Evolutionary conservation across 1,284 basidiomycete species (phyloP), one percentile per base, ranked within the genome.

Genomic region (Acaromyces ingoldii): DNA sequence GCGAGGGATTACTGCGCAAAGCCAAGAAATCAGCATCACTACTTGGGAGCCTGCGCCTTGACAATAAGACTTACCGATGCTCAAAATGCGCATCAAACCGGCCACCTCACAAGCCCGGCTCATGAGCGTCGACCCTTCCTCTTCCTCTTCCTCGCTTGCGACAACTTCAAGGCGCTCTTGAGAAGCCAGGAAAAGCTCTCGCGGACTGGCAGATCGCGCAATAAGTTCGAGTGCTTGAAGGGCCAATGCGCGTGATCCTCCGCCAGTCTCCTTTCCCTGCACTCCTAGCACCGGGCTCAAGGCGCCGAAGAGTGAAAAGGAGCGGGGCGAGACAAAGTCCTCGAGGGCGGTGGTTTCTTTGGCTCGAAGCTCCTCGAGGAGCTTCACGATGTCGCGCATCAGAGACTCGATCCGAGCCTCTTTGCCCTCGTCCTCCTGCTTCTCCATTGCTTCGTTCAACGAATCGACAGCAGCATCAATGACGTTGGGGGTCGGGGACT

Each of bases 151-250:
- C 26, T 19, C 19, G 31, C 31, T 41, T 46, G 49, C 31, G n/a
- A 64, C 46, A 48, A 67, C 54, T 28, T 60, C 59, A 26, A 63
- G 53, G 3, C 65, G 59, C 54, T 65, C 59, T 46, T 67, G 61
- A 15, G 60, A 34, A 4, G 65, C 67, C 58, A 70, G 53, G 55
- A 62, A 65, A n/a, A 70, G 37, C 28, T 70, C 67, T 5, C 67
- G 58, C 13, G 65, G 60, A 5, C 63, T 65, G 1, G 57, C 60
- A 17, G 49, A 24, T 30, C 60, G 53, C 3, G 58, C 63, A 6
- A 67, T 40, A 26, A 63, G 19, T 4, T 58, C 50, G 19, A 69
- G 48, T 6, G 59, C 49, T 29, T 49, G 49, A 10, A 42, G 44
- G 1, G 66, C 62, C 1, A 39, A 34, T 3, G 34, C 45, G 28